A percentile compares a stretch with the other conserved stretches of the same genome.
Evolutionary conservation across 257 asterid species (phyloP).

Genomic region (Linaria vulgaris): DNA sequence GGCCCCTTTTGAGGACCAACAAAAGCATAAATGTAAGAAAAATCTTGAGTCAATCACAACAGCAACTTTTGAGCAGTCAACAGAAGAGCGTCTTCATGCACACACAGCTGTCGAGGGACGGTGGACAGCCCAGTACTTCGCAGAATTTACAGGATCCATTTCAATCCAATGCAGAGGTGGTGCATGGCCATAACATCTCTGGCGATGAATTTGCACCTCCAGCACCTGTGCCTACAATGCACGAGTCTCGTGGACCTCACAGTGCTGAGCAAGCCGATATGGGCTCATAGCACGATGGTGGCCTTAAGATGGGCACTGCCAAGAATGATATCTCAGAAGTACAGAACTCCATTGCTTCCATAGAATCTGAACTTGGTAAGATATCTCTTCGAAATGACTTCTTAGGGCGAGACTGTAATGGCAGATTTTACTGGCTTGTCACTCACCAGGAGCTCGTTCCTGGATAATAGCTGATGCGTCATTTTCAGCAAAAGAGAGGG

Average conservation of each 20-base stretch:
- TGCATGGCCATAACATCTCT: too few species aligned
- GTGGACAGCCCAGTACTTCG: constrained; percentile 25
- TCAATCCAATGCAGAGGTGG: constrained; percentile 31
- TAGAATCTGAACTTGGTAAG: constrained; percentile 60
- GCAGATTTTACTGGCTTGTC: constrained; percentile 72
- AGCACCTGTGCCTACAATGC: constrained; percentile 24
- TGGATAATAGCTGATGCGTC: constrained; percentile 62
- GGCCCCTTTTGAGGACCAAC: constrained; percentile 32
- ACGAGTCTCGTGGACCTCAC: constrained; percentile 26
- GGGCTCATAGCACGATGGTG: constrained; percentile 37
- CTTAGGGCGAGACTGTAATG: constrained; percentile 86
- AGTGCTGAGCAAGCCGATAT: constrained; percentile 37
- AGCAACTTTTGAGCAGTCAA: too few species aligned
- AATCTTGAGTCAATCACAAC: too few species aligned
- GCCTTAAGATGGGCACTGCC: constrained; percentile 38
- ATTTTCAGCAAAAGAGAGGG: constrained; percentile 38
- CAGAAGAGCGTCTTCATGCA: constrained; percentile 31
- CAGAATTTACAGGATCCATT: constrained; percentile 28
- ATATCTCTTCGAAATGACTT: constrained; percentile 68
- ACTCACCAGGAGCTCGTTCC: constrained; percentile 53
- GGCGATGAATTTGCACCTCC: too few species aligned
- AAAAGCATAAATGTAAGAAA: constrained; percentile 21
- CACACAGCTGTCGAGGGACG: constrained; percentile 28
- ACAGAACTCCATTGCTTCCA: constrained; percentile 56
- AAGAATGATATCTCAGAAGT: constrained; percentile 53